Conservation (phyloP, 2,329 filamentous ascomycete species). For the Pestalotiopsis sp. region DNA sequence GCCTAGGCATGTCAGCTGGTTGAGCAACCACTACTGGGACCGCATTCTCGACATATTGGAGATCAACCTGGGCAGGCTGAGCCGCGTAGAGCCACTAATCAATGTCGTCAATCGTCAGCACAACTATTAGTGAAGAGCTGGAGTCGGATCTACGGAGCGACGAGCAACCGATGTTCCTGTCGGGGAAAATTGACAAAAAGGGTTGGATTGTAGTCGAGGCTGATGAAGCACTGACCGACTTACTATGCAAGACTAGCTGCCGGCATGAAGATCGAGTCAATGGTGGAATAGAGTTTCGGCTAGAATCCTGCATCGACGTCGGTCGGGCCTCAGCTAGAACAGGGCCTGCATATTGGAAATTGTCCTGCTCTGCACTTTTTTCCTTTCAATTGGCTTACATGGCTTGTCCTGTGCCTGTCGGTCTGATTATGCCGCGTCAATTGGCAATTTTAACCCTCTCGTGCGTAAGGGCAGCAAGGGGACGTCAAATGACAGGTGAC, state of each 20-base stretch:
- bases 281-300: neutral
- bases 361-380: too few species aligned
- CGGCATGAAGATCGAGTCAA: neutral
- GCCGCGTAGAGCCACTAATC: slow-evolving; percentile 29
- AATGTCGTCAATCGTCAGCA: slow-evolving; percentile 33
- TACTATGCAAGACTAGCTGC: neutral
- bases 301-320: neutral
- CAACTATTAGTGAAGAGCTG: slow-evolving; percentile 26
- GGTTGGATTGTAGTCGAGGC: neutral
- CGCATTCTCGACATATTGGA: slow-evolving; percentile 30
- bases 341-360: neutral
- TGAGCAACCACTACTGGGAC: slow-evolving; percentile 25
- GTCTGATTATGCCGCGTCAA: neutral
- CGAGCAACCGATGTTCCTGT: neutral
- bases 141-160: neutral
- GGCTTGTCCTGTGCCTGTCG: neutral
- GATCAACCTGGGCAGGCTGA: slow-evolving; percentile 30
- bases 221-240: neutral
- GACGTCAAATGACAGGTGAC: neutral
- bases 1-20: slow-evolving; percentile 31
- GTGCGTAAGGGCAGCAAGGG: neutral
- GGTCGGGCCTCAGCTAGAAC: neutral
- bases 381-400: neutral
- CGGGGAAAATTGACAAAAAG: neutral
- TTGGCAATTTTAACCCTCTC: neutral